Percentiles rank a stretch among this genome's conserved stretches.
Conservation (phyloP, 78 protist species). For the Acrasis kona region DNA sequence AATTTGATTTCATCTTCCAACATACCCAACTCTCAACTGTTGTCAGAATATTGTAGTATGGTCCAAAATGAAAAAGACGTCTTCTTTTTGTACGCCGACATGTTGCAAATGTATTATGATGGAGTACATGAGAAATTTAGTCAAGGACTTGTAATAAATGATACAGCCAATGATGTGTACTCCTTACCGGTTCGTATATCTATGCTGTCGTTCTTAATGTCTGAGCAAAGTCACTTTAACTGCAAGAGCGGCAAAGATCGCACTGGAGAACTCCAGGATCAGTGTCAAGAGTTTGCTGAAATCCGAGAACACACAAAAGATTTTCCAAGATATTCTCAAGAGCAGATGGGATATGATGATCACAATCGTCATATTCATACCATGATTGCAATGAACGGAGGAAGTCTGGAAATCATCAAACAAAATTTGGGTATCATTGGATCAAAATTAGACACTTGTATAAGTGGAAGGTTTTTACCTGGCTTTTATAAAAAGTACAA, state of each 20-base stretch:
- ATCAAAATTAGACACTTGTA: neutral
- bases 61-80: neutral
- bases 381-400: neutral
- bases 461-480: neutral
- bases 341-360: neutral
- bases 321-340: neutral
- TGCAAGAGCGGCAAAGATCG: neutral
- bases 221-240: neutral
- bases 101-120: neutral
- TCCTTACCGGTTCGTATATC: neutral
- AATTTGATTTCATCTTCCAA: no score
- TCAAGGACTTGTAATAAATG: neutral
- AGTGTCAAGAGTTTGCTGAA: neutral
- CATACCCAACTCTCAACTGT: no score
- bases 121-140: neutral
- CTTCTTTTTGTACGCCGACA: neutral
- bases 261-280: neutral
- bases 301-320: neutral
- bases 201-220: neutral
- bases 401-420: neutral
- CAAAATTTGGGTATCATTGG: neutral
- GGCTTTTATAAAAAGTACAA: neutral
- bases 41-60: neutral
- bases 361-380: neutral
- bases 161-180: neutral